Evolutionary conservation across 768 basidiomycete genomes (phyloP), one percentile per base, ranked within the genome.

Genomic region (Collybia sordida): DNA sequence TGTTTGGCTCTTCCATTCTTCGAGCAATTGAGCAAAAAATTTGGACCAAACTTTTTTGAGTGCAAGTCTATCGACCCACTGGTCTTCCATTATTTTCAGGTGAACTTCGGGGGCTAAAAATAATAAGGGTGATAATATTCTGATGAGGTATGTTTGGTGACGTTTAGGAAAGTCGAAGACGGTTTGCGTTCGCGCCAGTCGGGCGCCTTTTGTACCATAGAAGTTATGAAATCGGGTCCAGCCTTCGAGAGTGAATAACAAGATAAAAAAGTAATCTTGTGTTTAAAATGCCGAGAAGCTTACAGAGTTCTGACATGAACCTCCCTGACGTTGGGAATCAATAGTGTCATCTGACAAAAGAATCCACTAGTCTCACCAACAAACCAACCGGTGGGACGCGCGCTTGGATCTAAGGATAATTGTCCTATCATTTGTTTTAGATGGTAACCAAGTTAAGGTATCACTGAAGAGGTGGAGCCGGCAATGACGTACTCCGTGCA

Each of bases 51-150:
- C 68, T 21, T 56, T 54, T 37, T 61, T 65, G 51, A 68, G 63
- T 2, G 68, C 70, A 17, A 73, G 62, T 3, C 63, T 40, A 49
- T 83, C 82, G 0, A 81, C 70, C 66, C 76, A 83, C 19, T 80
- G 65, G 19, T 63, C 69, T 37, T 75, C 69, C 25, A 83, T 54
- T 15, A 58, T 53, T 8, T 59, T 59, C 22, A 81, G 55, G 31
- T 79, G 78, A 12, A 66, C 55, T 28, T 72, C 60, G 0, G 82
- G 81, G 8, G 68, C 61, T 49, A 63, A 71, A 59, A 82, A 80
- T n/a, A 80, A 56, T 2, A 78, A 4, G 0, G 67, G 71, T 0
- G 74, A 73, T 6, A 72, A 38, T 0, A 65, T 47, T 28, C 44
- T 59, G 59, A 80, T 70, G n/a, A 64, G 40, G 23, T 47, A 49